phyloP scores from a whole-genome alignment of 2,329 filamentous ascomycete species.

The Byssothecium circinans region DNA sequence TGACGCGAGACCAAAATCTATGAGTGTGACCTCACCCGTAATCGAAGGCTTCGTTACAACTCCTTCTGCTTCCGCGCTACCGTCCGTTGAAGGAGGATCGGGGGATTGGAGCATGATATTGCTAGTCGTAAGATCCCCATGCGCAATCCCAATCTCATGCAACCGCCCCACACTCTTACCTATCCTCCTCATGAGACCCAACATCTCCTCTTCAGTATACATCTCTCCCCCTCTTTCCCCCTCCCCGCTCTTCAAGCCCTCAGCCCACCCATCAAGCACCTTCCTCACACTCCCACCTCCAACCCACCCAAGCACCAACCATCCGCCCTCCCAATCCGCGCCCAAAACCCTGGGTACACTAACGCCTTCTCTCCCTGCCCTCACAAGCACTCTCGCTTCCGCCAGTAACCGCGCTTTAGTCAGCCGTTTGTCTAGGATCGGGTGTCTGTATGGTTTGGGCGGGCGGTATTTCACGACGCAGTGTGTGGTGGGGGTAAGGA shows the following conservation, averaged over 20 bases:
- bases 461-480: constrained; percentile 91
- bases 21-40: constrained; percentile 79
- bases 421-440: constrained; percentile 81
- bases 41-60: too few species aligned
- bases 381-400: constrained; percentile 82
- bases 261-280: constrained; percentile 69
- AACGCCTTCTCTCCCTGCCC: constrained; percentile 77
- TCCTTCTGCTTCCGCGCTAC: not conserved
- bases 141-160: constrained; percentile 83
- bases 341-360: constrained; percentile 80
- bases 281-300: constrained; percentile 70
- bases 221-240: constrained; percentile 25
- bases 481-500: constrained; percentile 67
- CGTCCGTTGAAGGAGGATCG: not conserved
- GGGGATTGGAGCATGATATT: constrained; percentile 76
- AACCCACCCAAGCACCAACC: constrained; percentile 55
- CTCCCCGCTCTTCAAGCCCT: constrained; percentile 33
- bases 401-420: constrained; percentile 85
- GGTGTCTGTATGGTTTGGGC: constrained; percentile 88
- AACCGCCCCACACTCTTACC: constrained; percentile 72
- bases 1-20: constrained; percentile 78
- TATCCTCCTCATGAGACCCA: constrained; percentile 67
- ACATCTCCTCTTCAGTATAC: constrained; percentile 37
- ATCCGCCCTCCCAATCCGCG: constrained; percentile 61
- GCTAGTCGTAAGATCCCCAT: constrained; percentile 95